Base-by-base conservation (phyloP, 352 stramenopile genomes). In the Halophytophthora batemanensis region DNA sequence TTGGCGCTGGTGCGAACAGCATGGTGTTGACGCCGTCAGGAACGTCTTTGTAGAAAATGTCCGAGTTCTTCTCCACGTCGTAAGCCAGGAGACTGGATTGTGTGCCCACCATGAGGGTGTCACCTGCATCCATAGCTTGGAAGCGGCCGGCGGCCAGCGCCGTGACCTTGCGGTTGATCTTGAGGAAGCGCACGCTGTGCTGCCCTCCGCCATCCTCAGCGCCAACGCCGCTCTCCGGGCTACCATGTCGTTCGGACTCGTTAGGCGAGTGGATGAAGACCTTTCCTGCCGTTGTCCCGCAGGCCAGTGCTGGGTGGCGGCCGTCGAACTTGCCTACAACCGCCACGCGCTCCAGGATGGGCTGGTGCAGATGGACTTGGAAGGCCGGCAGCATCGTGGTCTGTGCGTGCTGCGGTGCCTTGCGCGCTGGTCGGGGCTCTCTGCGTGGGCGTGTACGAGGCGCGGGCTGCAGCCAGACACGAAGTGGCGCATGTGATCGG, bases 11-110 rank as follows among this genome's bases (percentile, higher is more conserved):
- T 2, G 76, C 76, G 55, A 96, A 89, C 17, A 87, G 57, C 70
- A 95, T 86, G n/a, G 77, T 76, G 62, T 83, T 88, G 42, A 90
- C 82, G 40, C 85, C 86, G 51, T 96, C 88, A 15, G 77, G 84
- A 7, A 95, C 71, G 53, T 95, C 82, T 52, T 95, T 94, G 71
- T 93, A 98, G 67, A 97, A 98, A 17, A 95, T 89, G 45, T 98
- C 91, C 41, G 82, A 87, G 66, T 98, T 98, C 39, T 94, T 92
- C 54, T 97, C 86, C 10, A 97, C 82, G 53, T 97, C 88, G 69
- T 97, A 97, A 5, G 84, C 88, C 15, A 97, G 61, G 18, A 98
- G 52, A 71, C 86, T 98, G 34, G 81, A 87, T 49, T 95, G 69
- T 15, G 87, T 96, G 36, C 90, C 89, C 19, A 97, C 82, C 18